Evolutionary conservation across 2,329 filamentous ascomycete species (phyloP), one percentile per base, ranked within the genome.

Genomic region (Ascochyta pisi): DNA sequence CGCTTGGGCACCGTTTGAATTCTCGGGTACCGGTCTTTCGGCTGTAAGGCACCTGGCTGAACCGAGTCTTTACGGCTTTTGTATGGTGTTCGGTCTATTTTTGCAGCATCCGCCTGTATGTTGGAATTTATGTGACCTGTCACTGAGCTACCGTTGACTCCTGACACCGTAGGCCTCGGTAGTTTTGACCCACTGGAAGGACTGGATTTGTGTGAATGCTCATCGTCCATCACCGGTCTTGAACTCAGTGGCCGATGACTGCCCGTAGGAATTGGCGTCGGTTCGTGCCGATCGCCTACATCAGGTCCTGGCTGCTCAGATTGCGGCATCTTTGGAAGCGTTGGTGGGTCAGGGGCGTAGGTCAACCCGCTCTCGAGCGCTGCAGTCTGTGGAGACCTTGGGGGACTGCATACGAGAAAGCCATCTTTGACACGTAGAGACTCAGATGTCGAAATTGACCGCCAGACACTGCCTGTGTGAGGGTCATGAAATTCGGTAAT

Each of bases 1-100:
- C 22, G 6, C 19, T 15, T n/a, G 3, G 16, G 7, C 8, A 22
- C 12, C 15, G 39, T 15, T 22, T 10, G 47, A 22, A 34, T 15
- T n/a, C 23, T 41, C 13, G 37, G 13, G 23, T 43, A 27, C 19
- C 22, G 35, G 4, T 43, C 37, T n/a, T n/a, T 8, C 10, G 39
- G 10, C 33, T 24, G 16, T 3, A 24, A 22, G 13, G 6, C 38
- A n/a, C 31, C 35, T 19, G 16, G 27, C 9, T 47, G 42, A 26
- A 31, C 37, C n/a, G 47, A 47, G 23, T 51, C 53, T n/a, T 56
- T 45, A 8, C 47, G 47, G 8, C 15, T 7, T 12, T 53, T 47
- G 7, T 29, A 6, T 3, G 16, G 16, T 24, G 42, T 9, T 3
- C 31, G 29, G 26, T 22, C 37, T 33, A 22, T 19, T n/a, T 46